Conservation (phyloP, 306 rosid species). For the Fragaria ananassa region DNA sequence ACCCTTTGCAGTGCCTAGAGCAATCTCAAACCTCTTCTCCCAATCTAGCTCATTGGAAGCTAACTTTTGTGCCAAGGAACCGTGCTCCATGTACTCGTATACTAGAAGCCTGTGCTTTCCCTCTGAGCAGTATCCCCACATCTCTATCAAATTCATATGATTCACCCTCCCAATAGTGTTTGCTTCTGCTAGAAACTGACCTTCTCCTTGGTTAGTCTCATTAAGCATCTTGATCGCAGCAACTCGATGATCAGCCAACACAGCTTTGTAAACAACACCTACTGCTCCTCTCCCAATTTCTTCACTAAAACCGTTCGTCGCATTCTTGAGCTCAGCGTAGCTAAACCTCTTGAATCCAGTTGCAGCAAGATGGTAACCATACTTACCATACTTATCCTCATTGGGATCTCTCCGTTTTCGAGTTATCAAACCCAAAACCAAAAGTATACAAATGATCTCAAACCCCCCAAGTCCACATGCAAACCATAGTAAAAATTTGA, state of each 20-base stretch:
- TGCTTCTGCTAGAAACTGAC: slow-evolving; percentile 46
- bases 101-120: slow-evolving; percentile 41
- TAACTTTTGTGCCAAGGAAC: slow-evolving; percentile 35
- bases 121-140: slow-evolving; percentile 50
- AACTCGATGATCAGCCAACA: slow-evolving; percentile 30
- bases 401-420: background rate
- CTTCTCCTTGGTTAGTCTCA: slow-evolving; percentile 42
- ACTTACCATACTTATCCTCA: slow-evolving; percentile 2
- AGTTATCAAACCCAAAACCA: slow-evolving; percentile 14
- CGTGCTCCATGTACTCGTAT: slow-evolving; percentile 44
- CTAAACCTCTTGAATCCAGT: slow-evolving; percentile 44
- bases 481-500: slow-evolving; percentile 32
- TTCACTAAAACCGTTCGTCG: slow-evolving; percentile 33
- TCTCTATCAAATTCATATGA: slow-evolving; percentile 52
- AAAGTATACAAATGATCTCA: slow-evolving; percentile 38
- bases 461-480: slow-evolving; percentile 42
- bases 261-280: slow-evolving; percentile 45
- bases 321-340: slow-evolving; percentile 38
- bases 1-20: slow-evolving; percentile 40
- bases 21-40: slow-evolving; percentile 37
- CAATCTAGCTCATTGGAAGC: slow-evolving; percentile 31
- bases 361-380: slow-evolving; percentile 26
- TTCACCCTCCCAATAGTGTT: slow-evolving; percentile 50
- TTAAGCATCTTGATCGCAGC: slow-evolving; percentile 38
- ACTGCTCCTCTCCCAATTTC: slow-evolving; percentile 55